These are phyloP conservation scores for Phascolomyces articulosus DNA, from an alignment of 371 early-diverging fungal species.

Conservation along the genomic window DNA sequence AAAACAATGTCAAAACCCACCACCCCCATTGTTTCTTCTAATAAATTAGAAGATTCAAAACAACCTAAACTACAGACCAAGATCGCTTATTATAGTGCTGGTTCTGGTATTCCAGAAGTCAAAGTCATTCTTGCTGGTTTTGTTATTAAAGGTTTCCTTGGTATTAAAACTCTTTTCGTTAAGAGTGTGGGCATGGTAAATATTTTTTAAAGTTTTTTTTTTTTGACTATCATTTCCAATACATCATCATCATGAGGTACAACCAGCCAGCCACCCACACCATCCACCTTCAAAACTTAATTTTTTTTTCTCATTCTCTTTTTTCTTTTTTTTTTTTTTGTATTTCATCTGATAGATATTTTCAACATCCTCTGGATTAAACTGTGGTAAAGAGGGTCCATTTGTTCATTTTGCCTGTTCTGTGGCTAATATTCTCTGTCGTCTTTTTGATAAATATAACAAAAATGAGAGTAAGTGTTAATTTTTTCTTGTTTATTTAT, in stretches of 20 bases:
- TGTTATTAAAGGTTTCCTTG: slow-evolving; percentile 88
- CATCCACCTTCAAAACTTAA: too few relatives aligned
- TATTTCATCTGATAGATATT: too few relatives aligned
- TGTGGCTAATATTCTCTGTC: slow-evolving; percentile 82
- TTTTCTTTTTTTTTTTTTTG: slow-evolving; percentile 2
- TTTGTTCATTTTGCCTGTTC: slow-evolving; percentile 94
- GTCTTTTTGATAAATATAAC: slow-evolving; percentile 81
- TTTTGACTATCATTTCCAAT: too few relatives aligned
- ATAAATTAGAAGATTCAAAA: neutral
- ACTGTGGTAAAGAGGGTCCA: slow-evolving; percentile 94
- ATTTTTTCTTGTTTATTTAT: neutral
- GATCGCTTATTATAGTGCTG: slow-evolving; percentile 73
- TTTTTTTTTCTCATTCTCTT: slow-evolving; percentile 24
- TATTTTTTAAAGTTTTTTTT: too few relatives aligned
- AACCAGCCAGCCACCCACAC: too few relatives aligned
- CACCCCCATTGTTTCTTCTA: neutral
- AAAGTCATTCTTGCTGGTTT: slow-evolving; percentile 95
- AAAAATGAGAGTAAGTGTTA: slow-evolving; percentile 72
- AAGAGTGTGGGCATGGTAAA: slow-evolving; percentile 84
- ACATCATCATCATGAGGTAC: too few relatives aligned
- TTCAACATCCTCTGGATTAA: slow-evolving; percentile 83
- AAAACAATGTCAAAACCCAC: neutral
- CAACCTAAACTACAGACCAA: slow-evolving; percentile 37
- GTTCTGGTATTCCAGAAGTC: slow-evolving; percentile 94
- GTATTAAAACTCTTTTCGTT: slow-evolving; percentile 81